Evolutionary conservation across 106 monocot genomes (phyloP), one percentile per base, ranked within the genome.

Genomic region (Xerophyta viscosa): DNA sequence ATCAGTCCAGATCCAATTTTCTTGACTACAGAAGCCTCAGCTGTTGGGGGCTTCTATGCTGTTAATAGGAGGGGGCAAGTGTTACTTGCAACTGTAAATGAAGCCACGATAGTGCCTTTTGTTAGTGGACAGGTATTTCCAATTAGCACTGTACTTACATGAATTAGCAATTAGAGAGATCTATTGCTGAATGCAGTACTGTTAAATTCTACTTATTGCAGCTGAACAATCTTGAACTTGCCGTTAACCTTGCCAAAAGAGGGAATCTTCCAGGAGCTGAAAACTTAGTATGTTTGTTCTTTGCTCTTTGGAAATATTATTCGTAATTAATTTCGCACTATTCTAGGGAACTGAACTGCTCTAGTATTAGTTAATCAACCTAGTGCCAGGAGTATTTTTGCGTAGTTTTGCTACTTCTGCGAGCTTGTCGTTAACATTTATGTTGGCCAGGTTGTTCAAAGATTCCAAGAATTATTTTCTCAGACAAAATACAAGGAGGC

Each of bases 1-100:
- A 96, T 96, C 50, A 96, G 94, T 66, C 84, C 94, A 49, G 94
- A 96, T 69, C 94, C 94, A 42, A 96, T 96, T 60, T 96, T 96
- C 62, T 59, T 96, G 45, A 96, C 94, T 31, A 46, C 88, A 7
- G 94, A 96, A 70, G 84, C 88, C 64, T 85, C 88, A 24, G 36
- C 77, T 24, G 28, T 61, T 58, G 94, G 94, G 52, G 94, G 94
- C 5, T 96, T 96, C 69, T 96, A 89, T 71, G 88, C 94, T 33
- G 52, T 96, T 31, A 96, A 96, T 31, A 88, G 94, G 52, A 81
- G 70, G 69, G 94, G 94, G 2, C 94, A 96, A 66, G 94, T 96
- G 59, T 63, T 96, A 6, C 84, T 89, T 42, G 94, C 94, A 46
- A 89, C 84, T 46, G 94, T 96, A 27, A 96, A 96, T 69, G 94